Evolutionary conservation across 768 basidiomycete species (phyloP).

Genomic region (Boletus rubescentipes): DNA sequence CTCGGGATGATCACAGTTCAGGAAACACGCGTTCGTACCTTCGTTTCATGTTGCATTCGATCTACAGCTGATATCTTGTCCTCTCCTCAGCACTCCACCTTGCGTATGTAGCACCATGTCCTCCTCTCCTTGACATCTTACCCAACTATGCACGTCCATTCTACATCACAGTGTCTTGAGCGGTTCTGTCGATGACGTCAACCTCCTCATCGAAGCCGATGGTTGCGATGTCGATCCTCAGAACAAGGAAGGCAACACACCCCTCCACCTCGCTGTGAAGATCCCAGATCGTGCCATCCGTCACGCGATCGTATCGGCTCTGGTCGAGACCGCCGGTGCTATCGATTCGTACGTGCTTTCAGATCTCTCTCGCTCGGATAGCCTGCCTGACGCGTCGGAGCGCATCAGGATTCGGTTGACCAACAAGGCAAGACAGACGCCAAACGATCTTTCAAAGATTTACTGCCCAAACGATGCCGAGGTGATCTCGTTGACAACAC

Average conservation of each 20-base stretch:
- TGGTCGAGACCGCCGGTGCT: constrained; percentile 26
- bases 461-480: constrained; percentile 17
- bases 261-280: constrained; percentile 28
- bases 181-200: constrained; percentile 19
- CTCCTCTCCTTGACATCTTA: background rate
- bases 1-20: constrained; percentile 9
- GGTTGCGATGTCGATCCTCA: constrained; percentile 31
- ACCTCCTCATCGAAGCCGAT: constrained; percentile 22
- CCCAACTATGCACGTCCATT: background rate
- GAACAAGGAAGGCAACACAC: constrained; percentile 28
- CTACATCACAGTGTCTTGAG: constrained; percentile 15
- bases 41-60: background rate
- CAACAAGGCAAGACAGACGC: constrained; percentile 30
- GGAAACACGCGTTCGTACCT: constrained; percentile 32
- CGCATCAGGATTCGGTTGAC: constrained; percentile 20
- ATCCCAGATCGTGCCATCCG: constrained; percentile 15
- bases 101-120: constrained; percentile 22
- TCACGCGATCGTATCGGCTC: constrained; percentile 19
- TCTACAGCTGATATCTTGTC: constrained; percentile 11
- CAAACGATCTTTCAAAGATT: constrained; percentile 22
- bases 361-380: background rate
- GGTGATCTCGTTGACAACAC: constrained; percentile 19
- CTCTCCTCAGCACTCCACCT: constrained; percentile 29
- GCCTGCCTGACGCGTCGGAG: background rate
- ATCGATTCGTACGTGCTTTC: constrained; percentile 20